Base-by-base conservation (phyloP, 2,329 filamentous ascomycete genomes). In the Colletotrichum tamarilloi region DNA sequence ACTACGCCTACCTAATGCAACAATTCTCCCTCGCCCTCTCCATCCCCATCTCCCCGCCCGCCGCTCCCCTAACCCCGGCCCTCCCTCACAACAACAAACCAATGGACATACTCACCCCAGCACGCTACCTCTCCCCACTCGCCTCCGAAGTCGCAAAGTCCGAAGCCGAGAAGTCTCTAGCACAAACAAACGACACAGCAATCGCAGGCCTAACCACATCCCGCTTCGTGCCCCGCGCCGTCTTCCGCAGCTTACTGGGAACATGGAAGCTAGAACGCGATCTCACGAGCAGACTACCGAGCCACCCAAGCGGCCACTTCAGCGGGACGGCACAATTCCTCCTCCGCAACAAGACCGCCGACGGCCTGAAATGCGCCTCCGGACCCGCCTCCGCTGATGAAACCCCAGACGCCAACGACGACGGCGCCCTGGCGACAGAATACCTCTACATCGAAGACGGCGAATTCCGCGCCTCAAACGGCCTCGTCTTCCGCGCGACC, bases 1-100 rank as follows among this genome's bases (percentile, higher is more conserved):
- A 97, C 81, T 96, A 95, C 80, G 82, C 91, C 8, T 95, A 91
- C 74, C 82, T 96, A 14, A 92, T 96, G 87, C 91, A 95, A 76
- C 89, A 93, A 14, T 91, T 95, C 72, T 86, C 91, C 14, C 80
- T 86, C 2, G 88, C 90, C 0, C 84, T 94, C 2, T 86, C 84
- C 0, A 84, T 95, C 9, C 80, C 78, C 35, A 87, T 83, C 35
- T 79, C 76, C 19, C 79, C 76, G n/a, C 77, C 82, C 0, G 82
- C 82, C 22, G 22, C 22, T 22, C 76, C 79, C 32, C 73, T 76
- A 11, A 82, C 80, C 32, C 84, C 85, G 4, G 77, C 80, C 8
- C 68, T 89, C 28, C 80, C 85, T 8, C 81, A 83, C 75, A 83
- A 84, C 76, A 77, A 82, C 62, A 79, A 83, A 30, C 78, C 85